These are phyloP conservation scores for Heritiera fomes DNA, from an alignment of 345 rosid genomes.

Conservation along the genomic window DNA sequence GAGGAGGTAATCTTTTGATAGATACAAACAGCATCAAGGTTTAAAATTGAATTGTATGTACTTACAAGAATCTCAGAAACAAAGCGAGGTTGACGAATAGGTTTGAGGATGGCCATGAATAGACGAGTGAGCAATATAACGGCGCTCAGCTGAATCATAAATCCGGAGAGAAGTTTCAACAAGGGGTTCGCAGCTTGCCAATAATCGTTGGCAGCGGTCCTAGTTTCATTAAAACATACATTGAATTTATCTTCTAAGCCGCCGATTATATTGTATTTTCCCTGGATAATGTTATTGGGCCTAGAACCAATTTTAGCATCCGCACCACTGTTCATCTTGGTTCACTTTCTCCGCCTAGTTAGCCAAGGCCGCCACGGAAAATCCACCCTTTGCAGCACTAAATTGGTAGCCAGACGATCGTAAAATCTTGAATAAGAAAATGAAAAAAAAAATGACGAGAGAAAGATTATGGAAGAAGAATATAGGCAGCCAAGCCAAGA, in stretches of 20 bases:
- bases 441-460: not conserved
- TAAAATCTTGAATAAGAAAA: not conserved
- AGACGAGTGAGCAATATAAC: not conserved
- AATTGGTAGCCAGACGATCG: not conserved
- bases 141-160: not conserved
- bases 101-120: slow-evolving; percentile 12
- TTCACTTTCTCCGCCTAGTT: not conserved
- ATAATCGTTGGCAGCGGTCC: not conserved
- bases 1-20: no score
- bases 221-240: not conserved
- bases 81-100: slow-evolving; percentile 25
- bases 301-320: no score
- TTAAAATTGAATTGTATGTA: not conserved
- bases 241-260: not conserved
- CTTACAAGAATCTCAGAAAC: slow-evolving; percentile 21
- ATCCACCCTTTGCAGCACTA: not conserved
- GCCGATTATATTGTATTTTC: slow-evolving; percentile 11
- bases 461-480: not conserved
- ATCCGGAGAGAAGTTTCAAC: not conserved
- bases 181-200: slow-evolving; percentile 14
- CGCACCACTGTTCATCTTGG: not conserved
- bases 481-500: not conserved
- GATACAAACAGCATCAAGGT: no score
- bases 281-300: not conserved
- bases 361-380: not conserved